phyloP scores from a whole-genome alignment of 2,329 filamentous ascomycete species.

The Beauveria australis region DNA sequence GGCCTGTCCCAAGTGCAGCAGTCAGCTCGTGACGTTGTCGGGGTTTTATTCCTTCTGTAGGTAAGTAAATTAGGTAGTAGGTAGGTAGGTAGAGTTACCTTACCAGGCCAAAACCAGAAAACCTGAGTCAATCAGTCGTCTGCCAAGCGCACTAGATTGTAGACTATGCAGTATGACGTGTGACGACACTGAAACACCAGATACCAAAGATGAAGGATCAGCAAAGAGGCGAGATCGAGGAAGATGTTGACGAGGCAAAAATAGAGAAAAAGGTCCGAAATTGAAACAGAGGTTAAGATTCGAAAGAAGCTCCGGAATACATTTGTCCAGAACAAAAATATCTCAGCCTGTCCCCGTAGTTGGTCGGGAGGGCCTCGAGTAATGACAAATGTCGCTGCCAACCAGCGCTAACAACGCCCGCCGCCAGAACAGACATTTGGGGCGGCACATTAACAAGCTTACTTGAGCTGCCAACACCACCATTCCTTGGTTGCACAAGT shows the following conservation, averaged over 20 bases:
- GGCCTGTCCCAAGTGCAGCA: not conserved
- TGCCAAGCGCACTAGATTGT: conserved; percentile 5
- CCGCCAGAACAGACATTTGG: not conserved
- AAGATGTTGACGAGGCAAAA: not conserved
- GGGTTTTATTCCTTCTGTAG: not conserved
- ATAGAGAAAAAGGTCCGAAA: not conserved
- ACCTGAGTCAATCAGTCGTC: conserved; percentile 2
- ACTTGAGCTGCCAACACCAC: not conserved
- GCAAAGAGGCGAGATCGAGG: not conserved
- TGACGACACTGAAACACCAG: conserved; percentile 7
- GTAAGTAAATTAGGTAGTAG: too few species aligned
- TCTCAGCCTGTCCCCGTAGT: not conserved
- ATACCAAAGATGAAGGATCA: conserved; percentile 6
- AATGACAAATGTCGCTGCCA: not conserved
- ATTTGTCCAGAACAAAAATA: not conserved
- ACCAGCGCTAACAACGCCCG: not conserved
- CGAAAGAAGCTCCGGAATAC: too few species aligned
- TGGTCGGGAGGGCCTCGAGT: conserved; percentile 1
- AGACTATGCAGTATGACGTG: conserved; percentile 8
- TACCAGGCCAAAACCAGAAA: not conserved
- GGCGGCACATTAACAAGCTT: not conserved
- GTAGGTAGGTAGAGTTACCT: too few species aligned
- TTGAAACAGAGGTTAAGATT: not conserved
- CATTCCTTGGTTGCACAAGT: not conserved
- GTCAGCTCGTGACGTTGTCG: not conserved